These are phyloP conservation scores for Rhizophlyctis rosea DNA, from an alignment of 192 early-diverging fungal species.

Conservation along the genomic window DNA sequence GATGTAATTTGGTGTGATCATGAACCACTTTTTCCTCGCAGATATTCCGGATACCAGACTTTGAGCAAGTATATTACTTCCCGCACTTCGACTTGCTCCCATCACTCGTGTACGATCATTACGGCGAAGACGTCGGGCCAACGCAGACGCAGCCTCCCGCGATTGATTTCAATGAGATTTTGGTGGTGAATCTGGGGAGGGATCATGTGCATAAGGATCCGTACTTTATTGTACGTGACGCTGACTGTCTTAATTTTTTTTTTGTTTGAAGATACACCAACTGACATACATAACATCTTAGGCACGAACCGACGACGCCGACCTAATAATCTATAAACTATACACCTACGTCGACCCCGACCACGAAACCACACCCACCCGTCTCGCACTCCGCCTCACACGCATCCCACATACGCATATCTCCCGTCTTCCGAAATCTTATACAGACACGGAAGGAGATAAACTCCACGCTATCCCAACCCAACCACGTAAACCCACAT, in stretches of 20 bases:
- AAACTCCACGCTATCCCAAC: slow-evolving; percentile 33
- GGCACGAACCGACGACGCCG: slow-evolving; percentile 60
- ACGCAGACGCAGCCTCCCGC: slow-evolving; percentile 16
- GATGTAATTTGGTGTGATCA: background rate
- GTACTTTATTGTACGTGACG: slow-evolving; percentile 64
- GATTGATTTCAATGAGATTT: slow-evolving; percentile 65
- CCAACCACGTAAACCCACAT: slow-evolving; percentile 29
- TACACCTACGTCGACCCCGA: slow-evolving; percentile 46
- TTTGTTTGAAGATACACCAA: background rate
- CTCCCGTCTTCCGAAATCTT: slow-evolving; percentile 45
- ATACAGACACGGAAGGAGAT: slow-evolving; percentile 41
- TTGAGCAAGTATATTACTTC: slow-evolving; percentile 46
- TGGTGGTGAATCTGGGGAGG: slow-evolving; percentile 64
- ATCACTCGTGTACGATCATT: slow-evolving; percentile 48
- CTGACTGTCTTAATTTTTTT: slow-evolving; percentile 5
- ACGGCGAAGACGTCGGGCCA: slow-evolving; percentile 9
- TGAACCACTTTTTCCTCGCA: slow-evolving; percentile 46
- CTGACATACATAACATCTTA: too few species aligned
- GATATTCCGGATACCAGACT: slow-evolving; percentile 36
- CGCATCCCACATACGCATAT: slow-evolving; percentile 64
- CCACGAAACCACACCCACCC: slow-evolving; percentile 18
- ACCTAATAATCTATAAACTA: slow-evolving; percentile 71
- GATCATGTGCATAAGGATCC: slow-evolving; percentile 44
- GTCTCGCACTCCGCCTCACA: slow-evolving; percentile 66
- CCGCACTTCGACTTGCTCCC: slow-evolving; percentile 61